phyloP scores from a whole-genome alignment of 2,329 filamentous ascomycete species.

The Exophiala mesophila region DNA sequence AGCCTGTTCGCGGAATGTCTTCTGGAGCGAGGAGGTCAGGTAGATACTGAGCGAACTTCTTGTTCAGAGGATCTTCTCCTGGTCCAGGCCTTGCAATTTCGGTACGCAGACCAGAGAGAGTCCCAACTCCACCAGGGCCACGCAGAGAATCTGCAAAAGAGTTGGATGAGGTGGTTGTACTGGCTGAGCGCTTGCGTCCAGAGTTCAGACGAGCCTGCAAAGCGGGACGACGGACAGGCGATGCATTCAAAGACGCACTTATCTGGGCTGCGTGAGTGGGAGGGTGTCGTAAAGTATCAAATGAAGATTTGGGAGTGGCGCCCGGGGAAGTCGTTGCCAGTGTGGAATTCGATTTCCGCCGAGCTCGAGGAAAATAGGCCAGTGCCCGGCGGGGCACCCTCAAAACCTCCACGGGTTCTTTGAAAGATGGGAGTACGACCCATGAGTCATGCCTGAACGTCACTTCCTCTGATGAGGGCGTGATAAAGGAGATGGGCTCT shows the following conservation, averaged over 20 bases:
- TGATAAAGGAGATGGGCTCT: conserved; percentile 14
- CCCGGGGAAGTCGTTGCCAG: conserved; percentile 50
- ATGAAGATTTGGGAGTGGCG: conserved; percentile 24
- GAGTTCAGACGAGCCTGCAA: conserved; percentile 25
- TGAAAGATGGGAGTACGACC: conserved; percentile 71
- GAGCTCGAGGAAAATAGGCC: conserved; percentile 85
- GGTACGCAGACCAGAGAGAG: conserved; percentile 65
- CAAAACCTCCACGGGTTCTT: conserved; percentile 74
- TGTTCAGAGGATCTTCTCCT: conserved; percentile 76
- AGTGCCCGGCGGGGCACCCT: conserved; percentile 74
- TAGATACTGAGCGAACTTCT: conserved; percentile 76
- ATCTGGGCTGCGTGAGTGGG: conserved; percentile 28
- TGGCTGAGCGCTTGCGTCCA: conserved; percentile 26
- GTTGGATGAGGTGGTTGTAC: conserved; percentile 29
- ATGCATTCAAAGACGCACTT: conserved; percentile 31
- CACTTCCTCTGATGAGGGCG: conserved; percentile 43
- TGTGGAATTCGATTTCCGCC: conserved; percentile 71
- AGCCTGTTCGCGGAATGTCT: conserved; percentile 28
- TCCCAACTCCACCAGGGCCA: conserved; percentile 83
- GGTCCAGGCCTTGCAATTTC: conserved; percentile 55
- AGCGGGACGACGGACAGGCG: conserved; percentile 33
- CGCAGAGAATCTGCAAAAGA: conserved; percentile 60
- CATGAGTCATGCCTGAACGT: conserved; percentile 85
- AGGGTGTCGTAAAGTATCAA: conserved; percentile 28
- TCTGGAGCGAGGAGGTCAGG: conserved; percentile 62